Percentiles rank a stretch among this genome's conserved stretches.
Conservation (phyloP, 257 asterid species). For the Sherardia arvensis region DNA sequence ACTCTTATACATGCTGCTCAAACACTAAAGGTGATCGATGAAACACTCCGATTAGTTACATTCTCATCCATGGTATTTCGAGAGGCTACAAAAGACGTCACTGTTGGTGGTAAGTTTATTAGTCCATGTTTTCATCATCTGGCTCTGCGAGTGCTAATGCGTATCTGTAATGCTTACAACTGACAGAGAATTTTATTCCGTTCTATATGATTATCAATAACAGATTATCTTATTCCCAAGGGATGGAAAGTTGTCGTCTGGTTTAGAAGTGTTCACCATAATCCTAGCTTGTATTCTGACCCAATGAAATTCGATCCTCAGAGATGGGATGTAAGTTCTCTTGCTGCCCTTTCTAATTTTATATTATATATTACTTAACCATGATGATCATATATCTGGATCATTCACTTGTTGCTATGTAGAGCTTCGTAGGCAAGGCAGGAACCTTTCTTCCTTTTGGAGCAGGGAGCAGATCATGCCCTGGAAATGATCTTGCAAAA, state of each 20-base stretch:
- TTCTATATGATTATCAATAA: background rate
- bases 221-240: constrained; percentile 81
- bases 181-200: too few relatives aligned
- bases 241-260: constrained; percentile 88
- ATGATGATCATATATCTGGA: background rate
- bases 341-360: too few relatives aligned
- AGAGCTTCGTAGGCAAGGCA: constrained; percentile 30
- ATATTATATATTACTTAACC: background rate
- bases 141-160: background rate
- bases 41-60: constrained; percentile 75
- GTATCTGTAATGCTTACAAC: background rate
- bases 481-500: constrained; percentile 92
- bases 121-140: background rate
- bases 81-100: constrained; percentile 65
- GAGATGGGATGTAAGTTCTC: constrained; percentile 72
- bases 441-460: constrained; percentile 86
- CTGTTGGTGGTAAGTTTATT: constrained; percentile 38
- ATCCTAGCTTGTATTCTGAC: constrained; percentile 51
- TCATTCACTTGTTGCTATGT: too few relatives aligned
- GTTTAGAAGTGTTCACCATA: constrained; percentile 70
- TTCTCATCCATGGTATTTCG: constrained; percentile 78
- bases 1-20: background rate
- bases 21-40: constrained; percentile 58
- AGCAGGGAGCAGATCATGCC: constrained; percentile 78
- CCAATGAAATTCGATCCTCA: constrained; percentile 78